These are phyloP conservation scores for Monosporascus sp. DNA, from an alignment of 2,329 filamentous ascomycete genomes.

Conservation along the genomic window DNA sequence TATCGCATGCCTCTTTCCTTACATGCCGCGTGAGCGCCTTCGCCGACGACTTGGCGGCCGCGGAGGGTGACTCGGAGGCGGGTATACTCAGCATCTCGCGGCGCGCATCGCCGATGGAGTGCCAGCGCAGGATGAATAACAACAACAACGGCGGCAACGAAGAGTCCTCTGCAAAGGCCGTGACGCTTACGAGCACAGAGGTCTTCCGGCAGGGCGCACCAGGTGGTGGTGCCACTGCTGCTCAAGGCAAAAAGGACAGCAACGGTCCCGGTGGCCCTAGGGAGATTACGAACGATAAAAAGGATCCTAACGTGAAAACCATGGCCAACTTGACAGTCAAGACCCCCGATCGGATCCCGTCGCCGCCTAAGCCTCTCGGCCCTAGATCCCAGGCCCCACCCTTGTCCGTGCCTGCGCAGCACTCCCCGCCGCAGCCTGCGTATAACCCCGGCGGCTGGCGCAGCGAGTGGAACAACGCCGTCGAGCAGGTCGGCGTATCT, in stretches of 20 bases:
- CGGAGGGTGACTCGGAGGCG: conserved; percentile 3
- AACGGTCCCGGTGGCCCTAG: conserved; percentile 1
- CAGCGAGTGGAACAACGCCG: conserved; percentile 18
- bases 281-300: conserved; percentile 2
- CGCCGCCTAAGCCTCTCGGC: too few relatives aligned
- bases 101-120: conserved; percentile 13
- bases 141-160: conserved; percentile 5
- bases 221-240: not conserved
- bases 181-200: conserved; percentile 19
- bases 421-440: conserved; percentile 12
- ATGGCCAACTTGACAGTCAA: conserved; percentile 14
- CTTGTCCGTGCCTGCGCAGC: conserved; percentile 1
- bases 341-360: not conserved
- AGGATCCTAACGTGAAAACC: conserved; percentile 8
- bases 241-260: not conserved
- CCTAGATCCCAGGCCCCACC: too few relatives aligned
- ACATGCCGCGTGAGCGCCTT: conserved; percentile 18
- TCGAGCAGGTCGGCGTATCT: conserved; percentile 9
- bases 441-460: conserved; percentile 23
- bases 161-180: not conserved
- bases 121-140: conserved; percentile 16
- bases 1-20: conserved; percentile 20
- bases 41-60: conserved; percentile 17
- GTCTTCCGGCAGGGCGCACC: conserved; percentile 12
- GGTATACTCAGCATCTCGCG: conserved; percentile 16